phyloP scores from a whole-genome alignment of 2,329 filamentous ascomycete species.

The Fusarium guadeloupense region DNA sequence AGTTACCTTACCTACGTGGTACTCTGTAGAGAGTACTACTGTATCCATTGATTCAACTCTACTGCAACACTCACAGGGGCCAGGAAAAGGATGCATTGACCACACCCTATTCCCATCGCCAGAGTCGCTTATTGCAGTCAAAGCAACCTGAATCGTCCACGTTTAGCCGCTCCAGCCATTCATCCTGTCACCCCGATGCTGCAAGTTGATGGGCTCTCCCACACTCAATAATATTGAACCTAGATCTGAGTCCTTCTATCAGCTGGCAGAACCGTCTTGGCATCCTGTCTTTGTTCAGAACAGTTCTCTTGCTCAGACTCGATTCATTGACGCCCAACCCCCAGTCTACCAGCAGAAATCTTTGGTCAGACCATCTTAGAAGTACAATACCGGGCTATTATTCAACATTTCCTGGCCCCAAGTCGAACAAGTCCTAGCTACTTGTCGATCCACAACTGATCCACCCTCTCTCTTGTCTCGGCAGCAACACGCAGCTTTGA shows the following conservation, averaged over 20 bases:
- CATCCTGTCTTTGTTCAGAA: not conserved
- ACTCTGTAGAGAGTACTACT: too few relatives aligned
- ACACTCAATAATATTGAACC: slow-evolving; percentile 18
- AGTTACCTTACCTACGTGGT: too few relatives aligned
- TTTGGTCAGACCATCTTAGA: slow-evolving; percentile 11
- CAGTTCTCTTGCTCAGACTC: not conserved
- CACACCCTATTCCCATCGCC: slow-evolving; percentile 38
- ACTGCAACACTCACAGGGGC: not conserved
- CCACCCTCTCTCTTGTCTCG: slow-evolving; percentile 31
- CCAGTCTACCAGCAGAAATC: not conserved
- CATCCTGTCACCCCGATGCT: slow-evolving; percentile 10
- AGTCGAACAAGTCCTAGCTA: slow-evolving; percentile 18
- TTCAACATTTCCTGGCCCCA: slow-evolving; percentile 18
- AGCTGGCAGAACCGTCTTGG: slow-evolving; percentile 2
- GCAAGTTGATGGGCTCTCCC: slow-evolving; percentile 8
- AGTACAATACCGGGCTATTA: too few relatives aligned
- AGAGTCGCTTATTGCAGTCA: slow-evolving; percentile 3
- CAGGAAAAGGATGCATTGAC: slow-evolving; percentile 36
- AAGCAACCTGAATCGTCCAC: slow-evolving; percentile 10
- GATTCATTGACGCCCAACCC: not conserved
- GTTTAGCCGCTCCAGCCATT: slow-evolving; percentile 34
- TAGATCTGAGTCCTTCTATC: not conserved
- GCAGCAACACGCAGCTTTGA: slow-evolving; percentile 8
- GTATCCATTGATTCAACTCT: slow-evolving; percentile 5
- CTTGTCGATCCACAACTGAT: slow-evolving; percentile 33